Conservation (phyloP, 768 basidiomycete genomes). For the Suillus decipiens region DNA sequence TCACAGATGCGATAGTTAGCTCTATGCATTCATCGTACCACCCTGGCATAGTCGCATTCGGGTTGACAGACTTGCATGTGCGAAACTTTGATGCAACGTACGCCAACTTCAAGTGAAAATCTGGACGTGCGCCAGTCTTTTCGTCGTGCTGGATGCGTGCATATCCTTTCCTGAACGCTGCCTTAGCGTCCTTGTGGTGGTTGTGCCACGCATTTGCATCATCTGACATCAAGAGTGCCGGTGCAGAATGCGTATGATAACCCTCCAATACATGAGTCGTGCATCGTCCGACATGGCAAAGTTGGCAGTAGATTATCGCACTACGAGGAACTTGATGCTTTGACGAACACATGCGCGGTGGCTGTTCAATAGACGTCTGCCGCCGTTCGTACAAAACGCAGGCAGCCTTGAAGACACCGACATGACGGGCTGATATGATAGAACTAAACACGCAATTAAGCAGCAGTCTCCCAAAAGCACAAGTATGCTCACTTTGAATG, state of each 20-base stretch:
- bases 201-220: slow-evolving; percentile 36
- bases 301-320: slow-evolving; percentile 35
- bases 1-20: slow-evolving; percentile 25
- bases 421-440: slow-evolving; percentile 22
- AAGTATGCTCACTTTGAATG: slow-evolving; percentile 24
- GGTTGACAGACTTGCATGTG: slow-evolving; percentile 49
- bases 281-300: slow-evolving; percentile 40
- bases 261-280: slow-evolving; percentile 37
- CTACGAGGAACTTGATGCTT: slow-evolving; percentile 19
- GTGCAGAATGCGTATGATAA: slow-evolving; percentile 39
- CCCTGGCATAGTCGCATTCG: slow-evolving; percentile 43
- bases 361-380: slow-evolving; percentile 21
- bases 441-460: slow-evolving; percentile 22
- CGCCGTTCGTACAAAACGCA: slow-evolving; percentile 25
- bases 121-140: slow-evolving; percentile 36
- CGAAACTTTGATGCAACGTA: slow-evolving; percentile 50
- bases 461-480: neutral
- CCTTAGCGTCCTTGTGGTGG: slow-evolving; percentile 26
- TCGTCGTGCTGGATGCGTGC: slow-evolving; percentile 32
- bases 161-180: slow-evolving; percentile 18
- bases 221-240: slow-evolving; percentile 31
- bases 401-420: slow-evolving; percentile 37
- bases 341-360: neutral
- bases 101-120: slow-evolving; percentile 39
- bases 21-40: slow-evolving; percentile 58